phyloP scores from a whole-genome alignment of 2,329 filamentous ascomycete species.

The Neonectria coccinea region DNA sequence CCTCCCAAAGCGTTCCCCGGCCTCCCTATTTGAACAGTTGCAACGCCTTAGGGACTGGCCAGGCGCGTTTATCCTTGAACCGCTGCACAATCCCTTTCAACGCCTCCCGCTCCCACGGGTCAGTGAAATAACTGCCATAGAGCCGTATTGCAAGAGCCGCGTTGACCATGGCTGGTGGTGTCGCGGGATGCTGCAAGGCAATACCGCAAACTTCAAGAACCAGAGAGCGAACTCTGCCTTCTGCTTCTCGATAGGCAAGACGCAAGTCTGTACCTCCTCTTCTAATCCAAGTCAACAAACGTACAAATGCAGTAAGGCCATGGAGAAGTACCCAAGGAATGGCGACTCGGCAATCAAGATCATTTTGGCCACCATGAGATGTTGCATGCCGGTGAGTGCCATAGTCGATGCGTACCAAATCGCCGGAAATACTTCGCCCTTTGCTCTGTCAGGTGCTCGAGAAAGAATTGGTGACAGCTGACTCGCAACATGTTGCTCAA shows the following conservation, averaged over 20 bases:
- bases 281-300: background rate
- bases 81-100: constrained; percentile 33
- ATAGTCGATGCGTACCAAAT: constrained; percentile 38
- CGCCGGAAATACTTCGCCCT: constrained; percentile 35
- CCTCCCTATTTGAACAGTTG: constrained; percentile 9
- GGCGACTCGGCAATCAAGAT: constrained; percentile 36
- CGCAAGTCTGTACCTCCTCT: constrained; percentile 22
- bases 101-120: constrained; percentile 38
- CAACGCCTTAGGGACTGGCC: constrained; percentile 34
- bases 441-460: constrained; percentile 15
- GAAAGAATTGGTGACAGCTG: constrained; percentile 30
- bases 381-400: constrained; percentile 38
- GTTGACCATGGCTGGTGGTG: constrained; percentile 33
- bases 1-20: background rate
- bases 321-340: constrained; percentile 20
- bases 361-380: constrained; percentile 43
- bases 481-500: constrained; percentile 4
- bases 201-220: constrained; percentile 38
- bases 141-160: constrained; percentile 33
- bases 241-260: constrained; percentile 29
- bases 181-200: constrained; percentile 32
- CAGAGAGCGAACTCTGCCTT: constrained; percentile 28
- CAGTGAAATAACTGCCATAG: constrained; percentile 39
- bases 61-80: constrained; percentile 36
- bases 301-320: fast-evolving